Conservation (phyloP, 2,329 filamentous ascomycete species). For the Allantophomopsis lycopodina region DNA sequence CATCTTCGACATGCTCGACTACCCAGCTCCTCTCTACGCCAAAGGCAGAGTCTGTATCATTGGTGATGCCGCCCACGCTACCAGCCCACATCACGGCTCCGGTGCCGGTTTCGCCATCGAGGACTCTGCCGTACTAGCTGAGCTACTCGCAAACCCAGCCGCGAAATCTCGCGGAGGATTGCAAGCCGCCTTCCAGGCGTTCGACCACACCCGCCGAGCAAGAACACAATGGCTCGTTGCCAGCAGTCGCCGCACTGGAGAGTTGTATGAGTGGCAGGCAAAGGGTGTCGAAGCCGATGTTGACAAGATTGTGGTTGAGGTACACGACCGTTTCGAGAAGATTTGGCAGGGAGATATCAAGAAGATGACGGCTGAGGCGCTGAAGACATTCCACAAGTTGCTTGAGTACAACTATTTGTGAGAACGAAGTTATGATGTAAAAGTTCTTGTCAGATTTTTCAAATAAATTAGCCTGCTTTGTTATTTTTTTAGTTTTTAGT, state of each 20-base stretch:
- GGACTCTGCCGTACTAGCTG: slow-evolving; percentile 28
- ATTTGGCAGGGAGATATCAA: no score
- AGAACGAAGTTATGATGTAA: no score
- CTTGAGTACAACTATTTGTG: no score
- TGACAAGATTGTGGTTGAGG: slow-evolving; percentile 9
- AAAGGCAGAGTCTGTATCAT: slow-evolving; percentile 31
- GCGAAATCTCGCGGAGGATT: slow-evolving; percentile 17
- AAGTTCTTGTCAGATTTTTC: no score
- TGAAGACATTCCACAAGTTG: no score
- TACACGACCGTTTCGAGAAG: no score
- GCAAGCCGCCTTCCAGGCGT: slow-evolving; percentile 32
- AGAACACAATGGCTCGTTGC: slow-evolving; percentile 16
- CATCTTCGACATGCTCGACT: slow-evolving; percentile 32
- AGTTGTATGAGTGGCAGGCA: slow-evolving; percentile 30
- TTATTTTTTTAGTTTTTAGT: no score
- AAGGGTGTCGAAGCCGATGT: slow-evolving; percentile 19
- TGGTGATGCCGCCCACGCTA: slow-evolving; percentile 50
- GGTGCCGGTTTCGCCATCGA: slow-evolving; percentile 45
- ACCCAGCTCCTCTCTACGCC: slow-evolving; percentile 25
- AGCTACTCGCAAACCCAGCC: slow-evolving; percentile 28
- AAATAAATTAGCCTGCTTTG: no score
- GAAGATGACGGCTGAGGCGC: no score
- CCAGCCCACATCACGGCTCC: slow-evolving; percentile 44
- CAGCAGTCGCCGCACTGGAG: slow-evolving; percentile 13
- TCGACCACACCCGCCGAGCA: slow-evolving; percentile 30